phyloP scores from a whole-genome alignment of 495 filamentous ascomycete genomes.

The Tricharina praecox region DNA sequence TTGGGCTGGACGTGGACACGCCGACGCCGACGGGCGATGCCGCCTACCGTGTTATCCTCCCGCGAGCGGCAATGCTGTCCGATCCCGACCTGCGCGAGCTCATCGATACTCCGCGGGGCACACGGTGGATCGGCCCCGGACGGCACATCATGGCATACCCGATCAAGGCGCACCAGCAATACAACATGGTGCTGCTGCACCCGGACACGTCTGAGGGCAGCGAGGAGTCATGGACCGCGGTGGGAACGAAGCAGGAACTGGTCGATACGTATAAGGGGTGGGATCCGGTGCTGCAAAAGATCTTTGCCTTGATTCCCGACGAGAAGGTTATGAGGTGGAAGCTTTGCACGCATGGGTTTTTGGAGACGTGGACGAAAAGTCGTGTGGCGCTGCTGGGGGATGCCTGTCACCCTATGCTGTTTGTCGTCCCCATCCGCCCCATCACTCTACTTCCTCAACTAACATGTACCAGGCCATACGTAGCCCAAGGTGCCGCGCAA shows the following conservation, averaged over 20 bases:
- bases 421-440: neutral
- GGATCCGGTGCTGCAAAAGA: constrained; percentile 50
- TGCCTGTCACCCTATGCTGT: constrained; percentile 59
- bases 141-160: constrained; percentile 75
- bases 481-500: constrained; percentile 61
- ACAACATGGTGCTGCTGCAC: constrained; percentile 63
- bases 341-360: constrained; percentile 48
- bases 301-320: constrained; percentile 64
- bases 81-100: constrained; percentile 53
- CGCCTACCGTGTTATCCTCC: constrained; percentile 74
- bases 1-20: constrained; percentile 36
- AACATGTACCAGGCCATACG: constrained; percentile 35
- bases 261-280: constrained; percentile 51
- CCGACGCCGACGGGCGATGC: constrained; percentile 60
- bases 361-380: constrained; percentile 54
- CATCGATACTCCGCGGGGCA: constrained; percentile 48
- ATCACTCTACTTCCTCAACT: neutral
- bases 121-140: constrained; percentile 62
- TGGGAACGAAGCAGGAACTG: constrained; percentile 51
- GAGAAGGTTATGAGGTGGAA: constrained; percentile 72
- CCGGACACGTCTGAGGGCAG: constrained; percentile 57
- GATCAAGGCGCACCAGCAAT: constrained; percentile 54
- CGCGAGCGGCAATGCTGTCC: constrained; percentile 44
- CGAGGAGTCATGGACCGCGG: constrained; percentile 60
- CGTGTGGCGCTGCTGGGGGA: constrained; percentile 57